Evolutionary conservation across 495 filamentous ascomycete species (phyloP).

Genomic region (Hypoxylon cercidicola): DNA sequence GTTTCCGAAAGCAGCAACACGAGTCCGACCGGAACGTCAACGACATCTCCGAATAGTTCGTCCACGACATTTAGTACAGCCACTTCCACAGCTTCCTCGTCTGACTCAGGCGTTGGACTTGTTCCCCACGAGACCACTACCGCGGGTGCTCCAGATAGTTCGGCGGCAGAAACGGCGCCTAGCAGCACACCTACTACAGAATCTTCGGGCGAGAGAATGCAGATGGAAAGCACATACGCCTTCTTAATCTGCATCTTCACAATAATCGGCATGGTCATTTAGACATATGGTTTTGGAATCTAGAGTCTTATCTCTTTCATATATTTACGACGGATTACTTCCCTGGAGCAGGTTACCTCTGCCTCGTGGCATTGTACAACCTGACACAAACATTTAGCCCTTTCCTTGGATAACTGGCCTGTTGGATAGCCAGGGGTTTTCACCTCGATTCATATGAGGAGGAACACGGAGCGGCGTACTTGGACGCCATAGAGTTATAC

Average conservation of each 20-base stretch:
- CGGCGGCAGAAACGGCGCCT: conserved; percentile 19
- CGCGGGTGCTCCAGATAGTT: conserved; percentile 1
- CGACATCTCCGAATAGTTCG: conserved; percentile 15
- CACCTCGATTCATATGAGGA: not conserved
- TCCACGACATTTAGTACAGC: conserved; percentile 27
- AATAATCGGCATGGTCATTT: conserved; percentile 26
- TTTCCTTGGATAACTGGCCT: conserved; percentile 12
- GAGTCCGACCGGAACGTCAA: conserved; percentile 18
- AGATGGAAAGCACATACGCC: conserved; percentile 10
- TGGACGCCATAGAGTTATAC: conserved; percentile 11
- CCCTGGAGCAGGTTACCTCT: conserved; percentile 10
- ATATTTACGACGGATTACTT: conserved; percentile 22
- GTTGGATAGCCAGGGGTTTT: conserved; percentile 7
- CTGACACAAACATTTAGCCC: not conserved
- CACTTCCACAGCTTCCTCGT: conserved; percentile 22
- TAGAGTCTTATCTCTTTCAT: conserved; percentile 10
- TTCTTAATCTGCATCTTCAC: conserved; percentile 19
- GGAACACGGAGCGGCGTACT: not conserved
- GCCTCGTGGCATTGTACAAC: conserved; percentile 1
- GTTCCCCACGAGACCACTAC: conserved; percentile 18
- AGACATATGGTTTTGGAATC: conserved; percentile 5
- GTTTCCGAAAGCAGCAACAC: conserved; percentile 12
- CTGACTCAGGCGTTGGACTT: conserved; percentile 26
- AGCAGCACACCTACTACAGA: conserved; percentile 12
- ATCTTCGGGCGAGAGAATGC: conserved; percentile 28